These are phyloP conservation scores for Boletellus deceptivus DNA, from an alignment of 1,284 basidiomycete genomes.

Conservation along the genomic window DNA sequence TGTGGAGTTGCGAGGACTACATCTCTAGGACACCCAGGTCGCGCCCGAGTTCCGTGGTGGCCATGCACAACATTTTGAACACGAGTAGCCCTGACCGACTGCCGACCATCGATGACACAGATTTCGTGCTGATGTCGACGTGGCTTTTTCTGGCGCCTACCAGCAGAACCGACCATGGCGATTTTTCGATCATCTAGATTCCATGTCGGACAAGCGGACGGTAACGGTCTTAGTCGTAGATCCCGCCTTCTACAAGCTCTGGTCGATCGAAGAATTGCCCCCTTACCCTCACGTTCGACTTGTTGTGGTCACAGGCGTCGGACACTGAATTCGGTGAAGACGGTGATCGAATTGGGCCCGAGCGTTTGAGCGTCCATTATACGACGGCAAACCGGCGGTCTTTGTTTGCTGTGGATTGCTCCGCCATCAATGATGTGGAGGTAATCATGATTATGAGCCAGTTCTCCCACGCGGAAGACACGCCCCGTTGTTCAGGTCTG, in stretches of 20 bases:
- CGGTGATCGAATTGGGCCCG: conserved; percentile 11
- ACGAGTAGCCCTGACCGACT: conserved; percentile 5
- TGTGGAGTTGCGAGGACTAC: conserved; percentile 18
- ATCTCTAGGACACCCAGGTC: conserved; percentile 15
- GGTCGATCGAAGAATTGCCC: conserved; percentile 9
- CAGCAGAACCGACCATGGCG: conserved; percentile 24
- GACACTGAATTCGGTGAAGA: conserved; percentile 26
- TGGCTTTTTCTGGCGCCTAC: not conserved
- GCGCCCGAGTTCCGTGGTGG: conserved; percentile 12
- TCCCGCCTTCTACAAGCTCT: conserved; percentile 8
- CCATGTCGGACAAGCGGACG: conserved; percentile 13
- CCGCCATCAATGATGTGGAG: too few relatives aligned
- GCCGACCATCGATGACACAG: not conserved
- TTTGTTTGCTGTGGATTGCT: too few relatives aligned
- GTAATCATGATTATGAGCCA: too few relatives aligned
- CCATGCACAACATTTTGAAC: conserved; percentile 6
- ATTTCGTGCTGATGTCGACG: not conserved
- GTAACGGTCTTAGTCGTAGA: conserved; percentile 19
- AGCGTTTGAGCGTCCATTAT: too few relatives aligned
- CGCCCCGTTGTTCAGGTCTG: too few relatives aligned
- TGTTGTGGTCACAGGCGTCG: conserved; percentile 16
- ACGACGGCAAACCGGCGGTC: too few relatives aligned
- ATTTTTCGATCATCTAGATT: conserved; percentile 13
- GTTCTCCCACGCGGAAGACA: too few relatives aligned
- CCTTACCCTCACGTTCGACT: conserved; percentile 16